Percentiles rank a stretch among this genome's conserved stretches.
Conservation (phyloP, 169 alveolate genomes). For the Besnoitia besnoiti region DNA sequence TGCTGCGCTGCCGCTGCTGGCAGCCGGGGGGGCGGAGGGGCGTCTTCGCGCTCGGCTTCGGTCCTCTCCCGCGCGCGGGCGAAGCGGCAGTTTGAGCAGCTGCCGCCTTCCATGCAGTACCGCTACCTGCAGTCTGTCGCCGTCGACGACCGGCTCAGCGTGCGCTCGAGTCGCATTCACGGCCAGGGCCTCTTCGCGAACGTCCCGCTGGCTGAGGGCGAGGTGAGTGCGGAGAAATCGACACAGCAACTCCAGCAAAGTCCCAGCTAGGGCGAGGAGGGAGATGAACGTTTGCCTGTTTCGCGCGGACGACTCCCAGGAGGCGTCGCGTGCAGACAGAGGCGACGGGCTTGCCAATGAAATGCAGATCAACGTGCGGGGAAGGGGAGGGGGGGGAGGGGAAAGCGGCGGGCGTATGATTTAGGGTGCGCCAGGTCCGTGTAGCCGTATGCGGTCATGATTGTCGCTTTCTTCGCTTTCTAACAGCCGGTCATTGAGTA, state of each 20-base stretch:
- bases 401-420: too few relatives aligned
- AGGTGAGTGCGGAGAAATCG: constrained; percentile 60
- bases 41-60: not conserved
- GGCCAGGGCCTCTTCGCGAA: constrained; percentile 91
- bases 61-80: constrained; percentile 37
- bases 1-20: not conserved
- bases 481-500: constrained; percentile 90
- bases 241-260: too few relatives aligned
- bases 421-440: not conserved
- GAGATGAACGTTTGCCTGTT: too few relatives aligned
- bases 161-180: constrained; percentile 82
- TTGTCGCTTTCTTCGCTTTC: not conserved
- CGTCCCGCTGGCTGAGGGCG: constrained; percentile 84
- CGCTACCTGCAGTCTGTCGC: constrained; percentile 63
- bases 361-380: too few relatives aligned
- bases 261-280: too few relatives aligned
- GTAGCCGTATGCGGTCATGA: not conserved
- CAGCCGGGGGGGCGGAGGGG: not conserved
- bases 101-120: constrained; percentile 73
- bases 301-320: too few relatives aligned
- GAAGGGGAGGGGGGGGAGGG: too few relatives aligned
- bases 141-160: constrained; percentile 70
- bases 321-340: too few relatives aligned
- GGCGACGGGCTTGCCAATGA: too few relatives aligned
- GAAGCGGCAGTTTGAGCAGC: constrained; percentile 51